A percentile compares a stretch with the other conserved stretches of the same genome.
phyloP scores from a whole-genome alignment of 2,329 filamentous ascomycete species.

The Ceratocystis smalleyi region DNA sequence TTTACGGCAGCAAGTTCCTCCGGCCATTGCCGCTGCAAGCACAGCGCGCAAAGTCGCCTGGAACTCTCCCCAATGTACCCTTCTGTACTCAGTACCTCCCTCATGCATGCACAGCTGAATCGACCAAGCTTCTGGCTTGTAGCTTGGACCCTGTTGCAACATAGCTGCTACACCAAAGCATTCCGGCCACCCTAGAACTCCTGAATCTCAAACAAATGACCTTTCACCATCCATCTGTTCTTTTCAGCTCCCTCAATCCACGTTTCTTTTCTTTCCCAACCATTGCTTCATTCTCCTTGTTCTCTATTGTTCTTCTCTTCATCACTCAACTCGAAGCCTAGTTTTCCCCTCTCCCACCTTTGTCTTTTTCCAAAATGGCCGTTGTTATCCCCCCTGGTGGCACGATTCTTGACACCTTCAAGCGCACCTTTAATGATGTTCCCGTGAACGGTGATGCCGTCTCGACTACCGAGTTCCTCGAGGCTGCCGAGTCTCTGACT shows the following conservation, averaged over 20 bases:
- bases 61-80: too few species aligned
- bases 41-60: too few species aligned
- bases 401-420: slow-evolving; percentile 76
- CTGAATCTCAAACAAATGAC: not conserved
- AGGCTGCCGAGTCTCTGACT: slow-evolving; percentile 73
- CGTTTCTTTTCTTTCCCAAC: not conserved
- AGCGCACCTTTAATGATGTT: slow-evolving; percentile 71
- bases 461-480: slow-evolving; percentile 72
- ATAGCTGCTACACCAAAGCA: not conserved
- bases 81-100: not conserved
- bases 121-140: not conserved
- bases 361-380: slow-evolving; percentile 30
- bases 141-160: not conserved
- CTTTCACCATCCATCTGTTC: not conserved
- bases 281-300: not conserved
- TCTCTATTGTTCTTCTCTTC: not conserved
- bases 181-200: not conserved
- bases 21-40: too few species aligned
- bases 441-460: slow-evolving; percentile 59
- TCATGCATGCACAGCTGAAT: not conserved
- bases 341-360: not conserved
- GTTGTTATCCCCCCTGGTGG: slow-evolving; percentile 41
- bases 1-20: too few species aligned
- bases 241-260: slow-evolving; percentile 2
- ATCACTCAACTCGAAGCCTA: not conserved